Base-by-base conservation (phyloP, 805 yeast species). In the Candida khao-thaluensis region DNA sequence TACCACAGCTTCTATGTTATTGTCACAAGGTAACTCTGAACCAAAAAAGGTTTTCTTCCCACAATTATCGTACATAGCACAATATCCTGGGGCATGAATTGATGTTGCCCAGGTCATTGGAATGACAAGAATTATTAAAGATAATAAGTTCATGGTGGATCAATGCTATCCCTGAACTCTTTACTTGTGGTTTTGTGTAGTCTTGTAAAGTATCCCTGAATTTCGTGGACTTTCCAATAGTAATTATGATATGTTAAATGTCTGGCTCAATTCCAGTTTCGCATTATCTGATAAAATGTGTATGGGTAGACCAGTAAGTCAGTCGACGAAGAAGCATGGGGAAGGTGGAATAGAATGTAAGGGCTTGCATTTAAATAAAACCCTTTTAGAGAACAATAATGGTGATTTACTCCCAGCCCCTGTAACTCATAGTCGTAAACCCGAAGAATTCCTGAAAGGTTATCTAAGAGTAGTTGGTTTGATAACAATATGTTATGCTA, bases 41-140 rank as follows among this genome's bases (percentile, higher is more conserved):
- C 96, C 97, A 60, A 90, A 89, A 5, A 84, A 57, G 3, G 88
- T 73, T 49, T 76, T 79, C 59, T 85, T 84, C 6, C 97, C 98
- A 57, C 98, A 88, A 37, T 54, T 64, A 20, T 72, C 82, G 50
- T 74, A 77, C 62, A 77, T 70, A 4, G 82, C 74, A 52, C 85
- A 79, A 34, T 61, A 58, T 3, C 80, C 81, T 30, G 36, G 35
- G 26, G 36, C 22, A 30, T 39, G 42, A 2, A 29, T 30, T 10
- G 35, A 3, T 11, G 8, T 9, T 7, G 30, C 18, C 11, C 5
- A 10, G 7, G 8, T 5, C 29, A 26, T 7, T 9, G 12, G 9
- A 12, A 26, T 4, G 4, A 26, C 3, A 12, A 26, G 7, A 26
- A 6, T 12, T n/a, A 26, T 12, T 9, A 26, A 26, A 12, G 29